A percentile compares a stretch with the other conserved stretches of the same genome.
Conservation (phyloP, 192 early-diverging fungal genomes). For the Coemansia sp. region DNA sequence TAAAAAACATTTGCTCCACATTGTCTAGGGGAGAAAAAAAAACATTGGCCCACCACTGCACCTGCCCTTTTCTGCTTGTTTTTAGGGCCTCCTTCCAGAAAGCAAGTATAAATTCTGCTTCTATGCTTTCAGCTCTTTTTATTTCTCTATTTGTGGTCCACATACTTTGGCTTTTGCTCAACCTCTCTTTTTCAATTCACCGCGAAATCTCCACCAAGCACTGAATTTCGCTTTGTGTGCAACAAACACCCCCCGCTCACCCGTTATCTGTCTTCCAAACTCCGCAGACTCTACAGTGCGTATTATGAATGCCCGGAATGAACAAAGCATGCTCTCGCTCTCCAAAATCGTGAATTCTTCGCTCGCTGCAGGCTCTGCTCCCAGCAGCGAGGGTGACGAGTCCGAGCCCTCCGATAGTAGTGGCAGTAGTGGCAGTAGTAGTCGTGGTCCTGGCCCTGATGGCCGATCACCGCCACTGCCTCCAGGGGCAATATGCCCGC, state of each 20-base stretch:
- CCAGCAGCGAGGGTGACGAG: slow-evolving; percentile 1
- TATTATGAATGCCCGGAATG: slow-evolving; percentile 16
- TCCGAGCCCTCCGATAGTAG: not conserved
- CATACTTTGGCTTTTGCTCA: not conserved
- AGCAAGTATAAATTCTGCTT: not conserved
- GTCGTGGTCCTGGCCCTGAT: not conserved
- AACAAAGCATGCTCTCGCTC: slow-evolving; percentile 5
- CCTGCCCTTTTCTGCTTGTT: too few species aligned
- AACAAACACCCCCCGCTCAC: not conserved
- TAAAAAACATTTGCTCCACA: too few species aligned
- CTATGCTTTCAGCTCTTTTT: not conserved
- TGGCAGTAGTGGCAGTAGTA: not conserved
- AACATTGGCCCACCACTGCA: too few species aligned
- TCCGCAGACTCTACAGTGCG: not conserved
- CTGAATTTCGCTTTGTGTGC: not conserved
- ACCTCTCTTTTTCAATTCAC: not conserved
- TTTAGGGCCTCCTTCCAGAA: too few species aligned
- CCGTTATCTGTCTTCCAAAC: not conserved
- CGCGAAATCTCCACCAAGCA: not conserved
- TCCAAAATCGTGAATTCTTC: slow-evolving; percentile 2
- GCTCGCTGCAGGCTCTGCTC: not conserved
- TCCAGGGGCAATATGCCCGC: not conserved
- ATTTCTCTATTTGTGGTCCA: not conserved
- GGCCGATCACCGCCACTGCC: not conserved
- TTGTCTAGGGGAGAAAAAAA: not conserved